A percentile compares a stretch with the other conserved stretches of the same genome.
These are phyloP conservation scores for Pseudocercospora musae DNA, from an alignment of 2,329 filamentous ascomycete species.

Conservation along the genomic window DNA sequence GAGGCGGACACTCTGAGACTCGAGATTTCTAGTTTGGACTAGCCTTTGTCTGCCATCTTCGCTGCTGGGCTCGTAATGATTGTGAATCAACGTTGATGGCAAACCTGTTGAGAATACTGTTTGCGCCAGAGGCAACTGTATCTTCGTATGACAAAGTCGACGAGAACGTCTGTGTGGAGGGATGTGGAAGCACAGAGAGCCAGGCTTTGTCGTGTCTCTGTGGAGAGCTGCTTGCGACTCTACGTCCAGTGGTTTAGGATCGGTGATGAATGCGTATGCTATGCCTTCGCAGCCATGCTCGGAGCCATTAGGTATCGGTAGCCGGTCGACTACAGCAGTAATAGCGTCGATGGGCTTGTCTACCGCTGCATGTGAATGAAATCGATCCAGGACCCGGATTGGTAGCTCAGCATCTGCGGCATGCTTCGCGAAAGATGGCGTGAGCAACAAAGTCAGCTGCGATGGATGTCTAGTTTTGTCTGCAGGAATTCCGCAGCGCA, in stretches of 20 bases:
- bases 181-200: conserved; percentile 26
- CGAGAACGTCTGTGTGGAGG: background rate
- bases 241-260: conserved; percentile 9
- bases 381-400: conserved; percentile 18
- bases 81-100: conserved; percentile 53
- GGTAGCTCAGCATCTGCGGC: conserved; percentile 23
- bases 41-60: conserved; percentile 8
- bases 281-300: conserved; percentile 28
- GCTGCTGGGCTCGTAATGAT: conserved; percentile 23
- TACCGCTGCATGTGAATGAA: conserved; percentile 8
- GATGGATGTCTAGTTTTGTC: conserved; percentile 10
- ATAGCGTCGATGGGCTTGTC: conserved; percentile 23
- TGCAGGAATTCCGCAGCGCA: conserved; percentile 1
- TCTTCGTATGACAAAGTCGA: background rate
- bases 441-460: conserved; percentile 23
- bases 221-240: conserved; percentile 16
- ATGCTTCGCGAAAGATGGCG: conserved; percentile 26
- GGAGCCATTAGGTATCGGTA: conserved; percentile 18
- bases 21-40: conserved; percentile 17
- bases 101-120: conserved; percentile 72
- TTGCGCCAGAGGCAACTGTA: conserved; percentile 65
- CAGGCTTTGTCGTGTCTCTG: conserved; percentile 28
- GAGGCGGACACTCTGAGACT: conserved; percentile 22
- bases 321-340: conserved; percentile 32
- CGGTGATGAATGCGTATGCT: conserved; percentile 26